Evolutionary conservation across 2,329 filamentous ascomycete genomes (phyloP).

Genomic region (Aspergillus ochraceoroseus): DNA sequence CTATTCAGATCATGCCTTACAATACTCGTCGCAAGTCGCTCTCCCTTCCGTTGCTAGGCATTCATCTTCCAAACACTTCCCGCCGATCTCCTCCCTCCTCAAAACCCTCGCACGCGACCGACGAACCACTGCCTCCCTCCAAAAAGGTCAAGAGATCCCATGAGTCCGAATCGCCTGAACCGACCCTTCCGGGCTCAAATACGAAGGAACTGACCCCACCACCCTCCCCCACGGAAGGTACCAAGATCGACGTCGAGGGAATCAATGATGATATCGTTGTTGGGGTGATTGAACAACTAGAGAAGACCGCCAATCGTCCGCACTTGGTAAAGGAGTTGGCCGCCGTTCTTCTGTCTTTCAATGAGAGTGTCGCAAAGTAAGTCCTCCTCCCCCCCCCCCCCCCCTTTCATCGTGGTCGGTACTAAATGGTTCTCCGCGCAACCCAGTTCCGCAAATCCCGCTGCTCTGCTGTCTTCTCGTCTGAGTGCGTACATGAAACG

Average conservation of each 20-base stretch:
- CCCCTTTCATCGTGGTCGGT: conserved; percentile 9
- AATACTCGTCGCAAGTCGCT: conserved; percentile 96
- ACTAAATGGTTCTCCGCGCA: conserved; percentile 23
- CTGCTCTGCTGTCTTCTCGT: conserved; percentile 89
- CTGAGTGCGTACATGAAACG: conserved; percentile 87
- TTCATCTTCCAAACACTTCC: conserved; percentile 65
- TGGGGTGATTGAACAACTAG: conserved; percentile 78
- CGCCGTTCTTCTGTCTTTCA: conserved; percentile 66
- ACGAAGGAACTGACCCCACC: conserved; percentile 69
- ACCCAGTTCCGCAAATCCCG: conserved; percentile 84
- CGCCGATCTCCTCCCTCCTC: conserved; percentile 59
- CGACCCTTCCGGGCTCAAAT: conserved; percentile 26
- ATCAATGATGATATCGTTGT: conserved; percentile 96
- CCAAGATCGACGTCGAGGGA: conserved; percentile 68
- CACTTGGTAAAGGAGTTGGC: conserved; percentile 94
- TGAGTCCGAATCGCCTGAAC: conserved; percentile 45
- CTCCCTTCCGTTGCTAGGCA: conserved; percentile 86
- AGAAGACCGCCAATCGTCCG: conserved; percentile 84
- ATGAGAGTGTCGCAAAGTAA: conserved; percentile 87
- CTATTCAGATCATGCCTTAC: conserved; percentile 65
- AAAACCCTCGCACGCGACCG: conserved; percentile 56
- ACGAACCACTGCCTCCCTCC: conserved; percentile 49
- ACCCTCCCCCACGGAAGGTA: conserved; percentile 60
- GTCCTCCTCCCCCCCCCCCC: conserved; percentile 38
- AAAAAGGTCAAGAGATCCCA: conserved; percentile 80